Conservation (phyloP, 768 basidiomycete species). For the Agaricus sinodeliciosus region DNA sequence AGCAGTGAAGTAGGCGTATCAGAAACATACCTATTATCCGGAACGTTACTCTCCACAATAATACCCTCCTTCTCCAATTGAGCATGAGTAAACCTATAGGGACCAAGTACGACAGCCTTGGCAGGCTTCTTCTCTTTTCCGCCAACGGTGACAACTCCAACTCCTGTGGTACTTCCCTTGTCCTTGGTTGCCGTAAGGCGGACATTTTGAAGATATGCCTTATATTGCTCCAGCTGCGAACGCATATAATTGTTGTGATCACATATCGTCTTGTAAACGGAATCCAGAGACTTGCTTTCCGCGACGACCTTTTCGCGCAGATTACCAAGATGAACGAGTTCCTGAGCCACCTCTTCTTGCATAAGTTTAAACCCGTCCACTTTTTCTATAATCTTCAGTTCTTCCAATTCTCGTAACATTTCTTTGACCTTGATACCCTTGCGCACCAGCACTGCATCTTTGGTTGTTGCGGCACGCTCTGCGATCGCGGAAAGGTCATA, state of each 20-base stretch:
- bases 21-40: constrained; percentile 80
- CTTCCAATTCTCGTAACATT: constrained; percentile 94
- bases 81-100: constrained; percentile 96
- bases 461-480: constrained; percentile 94
- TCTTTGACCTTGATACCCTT: constrained; percentile 99
- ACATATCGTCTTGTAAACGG: constrained; percentile 98
- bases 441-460: constrained; percentile 91
- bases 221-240: constrained; percentile 97
- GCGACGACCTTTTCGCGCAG: constrained; percentile 90
- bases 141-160: constrained; percentile 92
- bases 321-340: constrained; percentile 94
- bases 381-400: constrained; percentile 78
- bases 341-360: constrained; percentile 95
- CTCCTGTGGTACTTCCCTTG: constrained; percentile 80
- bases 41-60: constrained; percentile 98
- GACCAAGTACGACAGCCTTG: constrained; percentile 85
- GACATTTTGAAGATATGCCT: constrained; percentile 97
- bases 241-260: constrained; percentile 98
- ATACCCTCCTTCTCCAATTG: constrained; percentile 99
- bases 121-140: constrained; percentile 94
- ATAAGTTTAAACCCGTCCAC: constrained; percentile 86
- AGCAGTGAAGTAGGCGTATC: constrained; percentile 41
- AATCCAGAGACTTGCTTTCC: constrained; percentile 89
- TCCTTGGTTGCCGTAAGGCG: constrained; percentile 85
- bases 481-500: constrained; percentile 86